Evolutionary conservation across 2,329 filamentous ascomycete genomes (phyloP).

Genomic region (Apiospora saccharicola): DNA sequence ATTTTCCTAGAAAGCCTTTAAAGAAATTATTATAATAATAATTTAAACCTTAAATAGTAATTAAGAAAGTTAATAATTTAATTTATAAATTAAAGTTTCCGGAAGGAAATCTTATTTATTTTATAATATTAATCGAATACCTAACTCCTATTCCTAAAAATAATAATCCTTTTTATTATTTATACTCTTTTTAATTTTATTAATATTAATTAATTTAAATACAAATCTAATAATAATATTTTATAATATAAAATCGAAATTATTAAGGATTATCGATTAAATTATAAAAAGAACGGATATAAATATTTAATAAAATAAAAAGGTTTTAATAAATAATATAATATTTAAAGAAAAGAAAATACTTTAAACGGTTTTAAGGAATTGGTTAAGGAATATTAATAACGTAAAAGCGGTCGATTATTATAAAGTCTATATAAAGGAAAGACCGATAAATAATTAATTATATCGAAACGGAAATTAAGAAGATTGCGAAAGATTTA

Average conservation of each 20-base stretch:
- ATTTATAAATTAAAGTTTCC: too few species aligned
- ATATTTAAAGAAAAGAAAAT: not conserved
- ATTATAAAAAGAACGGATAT: not conserved
- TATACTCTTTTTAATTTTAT: too few species aligned
- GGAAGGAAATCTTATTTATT: too few species aligned
- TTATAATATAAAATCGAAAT: not conserved
- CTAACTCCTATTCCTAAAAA: not conserved
- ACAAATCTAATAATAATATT: slow-evolving; percentile 5
- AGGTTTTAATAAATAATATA: not conserved
- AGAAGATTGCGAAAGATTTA: not conserved
- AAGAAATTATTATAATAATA: not conserved
- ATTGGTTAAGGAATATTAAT: not conserved
- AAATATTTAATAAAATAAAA: not conserved
- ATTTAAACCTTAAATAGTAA: too few species aligned
- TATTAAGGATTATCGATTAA: not conserved
- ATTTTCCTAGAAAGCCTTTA: not conserved
- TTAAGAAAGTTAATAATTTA: too few species aligned
- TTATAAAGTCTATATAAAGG: not conserved
- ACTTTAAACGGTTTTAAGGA: not conserved
- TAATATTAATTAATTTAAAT: slow-evolving; percentile 3
- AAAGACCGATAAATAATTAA: not conserved
- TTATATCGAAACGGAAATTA: not conserved
- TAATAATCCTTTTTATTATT: not conserved
- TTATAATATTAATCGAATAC: too few species aligned
- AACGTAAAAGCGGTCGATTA: too few species aligned